Evolutionary conservation across 2,329 filamentous ascomycete species (phyloP), one percentile per base, ranked within the genome.

Genomic region (Talaromyces amestolkiae): DNA sequence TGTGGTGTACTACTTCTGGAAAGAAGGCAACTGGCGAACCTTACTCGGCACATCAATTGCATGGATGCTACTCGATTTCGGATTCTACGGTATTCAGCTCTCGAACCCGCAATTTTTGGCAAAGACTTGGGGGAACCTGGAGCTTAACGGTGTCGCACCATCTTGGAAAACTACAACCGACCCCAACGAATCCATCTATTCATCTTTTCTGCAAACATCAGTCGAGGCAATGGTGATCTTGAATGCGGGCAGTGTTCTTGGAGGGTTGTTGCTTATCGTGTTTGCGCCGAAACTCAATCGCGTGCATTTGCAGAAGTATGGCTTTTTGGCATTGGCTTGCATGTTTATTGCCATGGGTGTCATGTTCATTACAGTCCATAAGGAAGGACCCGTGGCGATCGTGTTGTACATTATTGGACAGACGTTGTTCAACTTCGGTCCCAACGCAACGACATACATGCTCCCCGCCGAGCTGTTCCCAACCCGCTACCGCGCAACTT

Each of bases 401-500:
- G 69, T 75, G 1, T 70, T 83, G 31, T 83, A 81, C 68, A 75
- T 81, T 22, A 61, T 83, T 58, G 82, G 76, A 4, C 80, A 83
- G 64, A 71, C 79, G 2, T 69, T 81, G 11, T 85, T 84, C 66
- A 84, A 81, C 69, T 80, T 83, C 61, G 81, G 82, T 22, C 77
- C 77, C 39, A 79, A 78, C 58, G 75, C 75, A 68, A 78, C 79
- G 41, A 80, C 76, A 7, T 79, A 78, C 65, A 80, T 82, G 70
- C 82, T 86, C 43, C 82, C 84, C n/a, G 83, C 83, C 13, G 84
- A 86, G 67, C 79, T 85, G 61, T 86, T 86, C 68, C 84, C 84
- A 3, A 86, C 84, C 0, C 77, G 81, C 19, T 86, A 85, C 69
- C 80, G 84, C 19, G 83, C 79, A 61, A 83, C 82, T 1, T 83